Percentiles rank a stretch among this genome's conserved stretches.
Conservation (phyloP, 2,329 filamentous ascomycete species). For the Cordyceps fumosorosea region DNA sequence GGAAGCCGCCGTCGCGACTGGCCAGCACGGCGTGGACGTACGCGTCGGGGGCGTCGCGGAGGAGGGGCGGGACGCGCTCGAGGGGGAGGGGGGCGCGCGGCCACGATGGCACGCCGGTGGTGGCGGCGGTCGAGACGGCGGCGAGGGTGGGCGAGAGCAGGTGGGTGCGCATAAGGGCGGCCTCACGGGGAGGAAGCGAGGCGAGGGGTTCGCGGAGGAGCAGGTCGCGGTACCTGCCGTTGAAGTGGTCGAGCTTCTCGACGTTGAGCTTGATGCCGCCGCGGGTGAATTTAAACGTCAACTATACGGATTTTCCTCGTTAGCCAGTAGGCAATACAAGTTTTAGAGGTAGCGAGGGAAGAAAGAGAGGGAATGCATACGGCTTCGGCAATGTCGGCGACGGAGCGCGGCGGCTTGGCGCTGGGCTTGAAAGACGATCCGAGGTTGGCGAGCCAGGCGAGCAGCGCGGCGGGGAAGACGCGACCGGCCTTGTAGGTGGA, state of each 20-base stretch:
- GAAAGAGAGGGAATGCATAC: conserved; percentile 35
- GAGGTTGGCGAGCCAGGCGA: conserved; percentile 78
- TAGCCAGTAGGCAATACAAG: neutral
- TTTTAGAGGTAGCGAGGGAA: neutral
- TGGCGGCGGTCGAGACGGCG: conserved; percentile 21
- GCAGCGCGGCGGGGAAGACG: conserved; percentile 44
- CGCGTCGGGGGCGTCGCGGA: neutral
- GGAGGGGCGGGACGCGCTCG: conserved; percentile 22
- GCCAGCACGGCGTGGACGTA: conserved; percentile 21
- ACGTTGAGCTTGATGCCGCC: conserved; percentile 80
- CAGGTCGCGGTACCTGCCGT: conserved; percentile 54
- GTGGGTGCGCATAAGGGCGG: conserved; percentile 19
- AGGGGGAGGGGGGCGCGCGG: conserved; percentile 13
- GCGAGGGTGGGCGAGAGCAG: conserved; percentile 19
- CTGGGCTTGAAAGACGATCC: conserved; percentile 27
- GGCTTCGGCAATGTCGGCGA: conserved; percentile 63
- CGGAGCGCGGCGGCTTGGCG: conserved; percentile 31
- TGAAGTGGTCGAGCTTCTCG: conserved; percentile 74
- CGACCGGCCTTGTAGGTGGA: conserved; percentile 40
- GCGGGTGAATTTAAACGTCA: conserved; percentile 81
- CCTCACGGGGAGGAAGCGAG: conserved; percentile 19
- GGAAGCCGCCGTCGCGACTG: conserved; percentile 22
- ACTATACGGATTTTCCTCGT: conserved; percentile 38
- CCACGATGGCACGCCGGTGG: neutral
- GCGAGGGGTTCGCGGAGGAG: conserved; percentile 23